Percentiles rank a stretch among this genome's conserved stretches.
phyloP scores from a whole-genome alignment of 345 rosid species.

The Arabis hirsuta region DNA sequence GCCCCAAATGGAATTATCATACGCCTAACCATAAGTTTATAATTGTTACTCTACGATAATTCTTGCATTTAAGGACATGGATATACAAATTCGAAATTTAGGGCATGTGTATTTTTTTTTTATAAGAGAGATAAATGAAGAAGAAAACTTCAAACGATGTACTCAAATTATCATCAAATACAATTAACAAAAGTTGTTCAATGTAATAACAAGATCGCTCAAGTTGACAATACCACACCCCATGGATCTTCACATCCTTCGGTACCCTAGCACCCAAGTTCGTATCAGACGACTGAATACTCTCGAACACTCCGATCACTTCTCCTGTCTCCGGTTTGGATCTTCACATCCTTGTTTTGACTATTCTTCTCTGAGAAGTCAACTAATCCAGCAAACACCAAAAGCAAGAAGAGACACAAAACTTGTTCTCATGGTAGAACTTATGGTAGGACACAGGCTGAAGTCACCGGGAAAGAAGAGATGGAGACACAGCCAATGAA shows the following conservation, averaged over 20 bases:
- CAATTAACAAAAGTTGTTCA: constrained; percentile 35
- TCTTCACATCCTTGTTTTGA: no score
- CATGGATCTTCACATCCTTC: constrained; percentile 94
- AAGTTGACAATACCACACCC: constrained; percentile 96
- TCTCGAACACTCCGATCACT: constrained; percentile 93
- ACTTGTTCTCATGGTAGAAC: no score
- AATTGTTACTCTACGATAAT: no score
- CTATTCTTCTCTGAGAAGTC: no score
- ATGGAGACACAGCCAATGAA: no score
- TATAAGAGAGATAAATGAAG: background rate
- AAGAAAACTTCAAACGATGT: constrained; percentile 31
- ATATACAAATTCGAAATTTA: background rate
- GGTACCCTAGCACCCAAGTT: constrained; percentile 93
- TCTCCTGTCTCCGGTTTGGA: constrained; percentile 92
- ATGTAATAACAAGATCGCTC: constrained; percentile 48
- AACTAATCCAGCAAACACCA: no score
- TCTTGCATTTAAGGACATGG: background rate
- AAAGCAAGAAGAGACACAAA: no score
- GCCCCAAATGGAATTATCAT: no score
- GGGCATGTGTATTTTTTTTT: constrained; percentile 30
- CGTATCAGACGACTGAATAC: constrained; percentile 93
- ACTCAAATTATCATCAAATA: constrained; percentile 30
- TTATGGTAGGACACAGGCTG: no score
- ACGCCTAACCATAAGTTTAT: no score
- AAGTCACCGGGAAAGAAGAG: no score